A percentile compares a stretch with the other conserved stretches of the same genome.
Conservation (phyloP, 768 basidiomycete genomes). For the Megacollybia marginata region DNA sequence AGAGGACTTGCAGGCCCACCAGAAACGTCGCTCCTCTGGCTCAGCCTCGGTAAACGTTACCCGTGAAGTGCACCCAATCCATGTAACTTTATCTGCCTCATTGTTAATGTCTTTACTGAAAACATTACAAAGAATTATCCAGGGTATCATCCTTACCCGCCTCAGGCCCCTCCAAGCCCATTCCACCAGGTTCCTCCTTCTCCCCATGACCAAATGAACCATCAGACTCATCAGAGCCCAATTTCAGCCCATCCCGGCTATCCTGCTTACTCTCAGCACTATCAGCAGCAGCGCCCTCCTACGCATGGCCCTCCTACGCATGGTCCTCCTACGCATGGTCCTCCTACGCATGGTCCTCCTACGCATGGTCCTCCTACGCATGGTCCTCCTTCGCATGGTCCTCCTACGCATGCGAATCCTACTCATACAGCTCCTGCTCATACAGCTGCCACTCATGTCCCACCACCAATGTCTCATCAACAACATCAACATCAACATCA, state of each 20-base stretch:
- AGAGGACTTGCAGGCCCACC: constrained; percentile 31
- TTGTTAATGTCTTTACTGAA: neutral
- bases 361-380: neutral
- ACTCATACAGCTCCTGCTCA: neutral
- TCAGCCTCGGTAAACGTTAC: constrained; percentile 26
- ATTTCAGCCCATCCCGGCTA: constrained; percentile 29
- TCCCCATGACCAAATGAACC: constrained; percentile 37
- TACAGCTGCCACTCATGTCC: too few relatives aligned
- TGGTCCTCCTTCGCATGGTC: constrained; percentile 16
- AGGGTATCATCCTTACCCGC: constrained; percentile 22
- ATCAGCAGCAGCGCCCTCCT: constrained; percentile 13
- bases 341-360: neutral
- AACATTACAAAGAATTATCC: neutral
- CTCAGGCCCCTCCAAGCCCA: constrained; percentile 24
- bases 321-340: constrained; percentile 7
- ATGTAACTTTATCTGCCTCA: constrained; percentile 45
- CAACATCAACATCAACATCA: constrained; percentile 22
- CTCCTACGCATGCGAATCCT: neutral
- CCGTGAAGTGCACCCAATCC: constrained; percentile 42
- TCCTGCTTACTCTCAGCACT: constrained; percentile 10
- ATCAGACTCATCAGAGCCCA: constrained; percentile 23
- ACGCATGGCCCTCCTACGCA: constrained; percentile 23
- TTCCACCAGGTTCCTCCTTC: constrained; percentile 26
- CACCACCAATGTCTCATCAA: neutral
- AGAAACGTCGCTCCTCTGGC: constrained; percentile 34